These are phyloP conservation scores for Phytopythium litorale DNA, from an alignment of 352 stramenopile species.

Conservation along the genomic window DNA sequence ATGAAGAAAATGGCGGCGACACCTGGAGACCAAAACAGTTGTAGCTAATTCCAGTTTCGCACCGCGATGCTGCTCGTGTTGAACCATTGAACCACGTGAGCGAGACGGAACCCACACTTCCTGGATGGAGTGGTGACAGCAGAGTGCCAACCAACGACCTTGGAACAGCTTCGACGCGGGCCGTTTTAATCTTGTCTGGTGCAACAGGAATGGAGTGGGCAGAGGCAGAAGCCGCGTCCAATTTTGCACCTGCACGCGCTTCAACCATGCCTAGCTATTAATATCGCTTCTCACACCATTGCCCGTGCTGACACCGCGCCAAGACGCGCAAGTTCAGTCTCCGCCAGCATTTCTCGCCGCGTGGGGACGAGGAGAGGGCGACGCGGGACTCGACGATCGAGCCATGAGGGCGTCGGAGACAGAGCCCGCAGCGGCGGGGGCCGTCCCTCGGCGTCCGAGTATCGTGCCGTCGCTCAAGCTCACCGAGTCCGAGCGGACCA, in stretches of 20 bases:
- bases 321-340: too few relatives aligned
- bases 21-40: too few relatives aligned
- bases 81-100: too few relatives aligned
- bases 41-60: too few relatives aligned
- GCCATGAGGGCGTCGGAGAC: background rate
- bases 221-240: background rate
- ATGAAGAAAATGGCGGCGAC: too few relatives aligned
- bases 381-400: background rate
- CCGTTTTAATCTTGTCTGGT: background rate
- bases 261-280: background rate
- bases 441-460: background rate
- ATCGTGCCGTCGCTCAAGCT: slow-evolving; percentile 7
- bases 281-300: too few relatives aligned
- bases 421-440: background rate
- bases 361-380: background rate
- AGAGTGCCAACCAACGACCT: too few relatives aligned
- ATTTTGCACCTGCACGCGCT: background rate
- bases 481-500: background rate
- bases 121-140: too few relatives aligned
- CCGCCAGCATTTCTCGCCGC: background rate
- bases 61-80: too few relatives aligned
- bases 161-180: too few relatives aligned
- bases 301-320: too few relatives aligned
- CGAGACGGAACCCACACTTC: too few relatives aligned
- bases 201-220: background rate